Base-by-base conservation (phyloP, 1,284 basidiomycete species). In the Tylopilus sp. region DNA sequence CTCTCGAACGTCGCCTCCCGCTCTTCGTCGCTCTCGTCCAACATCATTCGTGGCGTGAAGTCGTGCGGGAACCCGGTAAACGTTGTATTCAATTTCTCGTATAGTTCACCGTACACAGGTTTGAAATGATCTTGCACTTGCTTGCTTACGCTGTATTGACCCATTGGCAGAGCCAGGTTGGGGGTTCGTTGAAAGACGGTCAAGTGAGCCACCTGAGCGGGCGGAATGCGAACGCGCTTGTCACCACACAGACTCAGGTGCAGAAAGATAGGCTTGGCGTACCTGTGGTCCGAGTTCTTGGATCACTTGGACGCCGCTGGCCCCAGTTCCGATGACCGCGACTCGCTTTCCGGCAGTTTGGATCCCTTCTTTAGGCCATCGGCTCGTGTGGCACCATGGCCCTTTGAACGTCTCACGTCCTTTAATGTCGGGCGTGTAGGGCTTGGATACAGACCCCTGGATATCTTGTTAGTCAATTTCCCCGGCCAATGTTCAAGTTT, bases 181-280 rank as follows among this genome's bases (percentile, higher is more conserved):
- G 70, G 70, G 4, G 70, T 70, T 22, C 70, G 63, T 47, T 71
- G 70, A 51, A 72, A 71, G 3, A 72, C 65, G 15, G 65, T 68
- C 19, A 72, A 33, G 26, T 70, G 68, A 1, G 32, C 39, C 3
- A 65, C 65, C 69, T 70, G 29, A 22, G 55, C 36, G 36, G 6
- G 16, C 18, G 39, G 8, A n/a, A 22, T 13, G 13, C 10, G 47
- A 38, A 10, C 4, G 2, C 12, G n/a, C 12, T 39, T 36, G 13
- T n/a, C 8, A 15, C n/a, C 2, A 9, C 12, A n/a, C 18, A 16
- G 22, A 16, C 16, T 38, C 5, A 16, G 58, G 26, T 6, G 39
- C 8, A 36, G 36, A 36, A 22, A 44, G 41, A 22, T 19, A 19
- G 18, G 22, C 15, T 22, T 8, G 39, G 22, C 65, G 26, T 39